Evolutionary conservation across 2,329 filamentous ascomycete species (phyloP).

Genomic region (Trichophyton simii): DNA sequence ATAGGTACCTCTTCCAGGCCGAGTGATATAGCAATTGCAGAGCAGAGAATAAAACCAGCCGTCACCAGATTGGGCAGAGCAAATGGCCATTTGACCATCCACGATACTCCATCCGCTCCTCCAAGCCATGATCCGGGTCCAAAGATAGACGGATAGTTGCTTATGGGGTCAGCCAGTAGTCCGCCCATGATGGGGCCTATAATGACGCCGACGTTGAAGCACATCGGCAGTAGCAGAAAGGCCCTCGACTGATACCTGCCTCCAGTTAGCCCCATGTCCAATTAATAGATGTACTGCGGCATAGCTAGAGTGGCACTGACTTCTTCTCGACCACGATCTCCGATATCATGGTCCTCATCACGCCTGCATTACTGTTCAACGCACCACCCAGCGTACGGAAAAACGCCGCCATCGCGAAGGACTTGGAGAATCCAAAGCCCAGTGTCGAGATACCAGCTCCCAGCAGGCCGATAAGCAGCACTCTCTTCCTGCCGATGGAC

Average conservation of each 20-base stretch:
- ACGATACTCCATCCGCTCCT: constrained; percentile 46
- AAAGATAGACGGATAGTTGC: constrained; percentile 50
- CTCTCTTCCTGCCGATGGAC: constrained; percentile 58
- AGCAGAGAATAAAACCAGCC: constrained; percentile 45
- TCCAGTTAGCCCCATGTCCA: constrained; percentile 13
- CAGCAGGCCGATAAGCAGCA: constrained; percentile 62
- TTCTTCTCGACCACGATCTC: constrained; percentile 61
- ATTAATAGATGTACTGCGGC: background rate
- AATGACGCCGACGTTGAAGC: constrained; percentile 54
- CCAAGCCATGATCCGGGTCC: constrained; percentile 47
- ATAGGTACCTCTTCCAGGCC: constrained; percentile 51
- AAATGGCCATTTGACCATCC: constrained; percentile 56
- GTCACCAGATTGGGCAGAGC: constrained; percentile 58
- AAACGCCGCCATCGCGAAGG: constrained; percentile 49
- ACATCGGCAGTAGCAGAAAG: constrained; percentile 52
- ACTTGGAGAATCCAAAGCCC: constrained; percentile 56
- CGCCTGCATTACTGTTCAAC: constrained; percentile 60
- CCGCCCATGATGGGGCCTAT: constrained; percentile 52
- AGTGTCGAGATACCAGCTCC: constrained; percentile 55
- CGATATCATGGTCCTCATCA: constrained; percentile 62
- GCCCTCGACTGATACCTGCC: constrained; percentile 39
- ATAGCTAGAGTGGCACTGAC: constrained; percentile 24
- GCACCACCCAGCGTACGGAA: constrained; percentile 56
- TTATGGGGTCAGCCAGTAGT: constrained; percentile 53
- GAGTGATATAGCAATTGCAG: constrained; percentile 45